phyloP scores from a whole-genome alignment of 345 rosid species.

The Eucalyptus regnans region DNA sequence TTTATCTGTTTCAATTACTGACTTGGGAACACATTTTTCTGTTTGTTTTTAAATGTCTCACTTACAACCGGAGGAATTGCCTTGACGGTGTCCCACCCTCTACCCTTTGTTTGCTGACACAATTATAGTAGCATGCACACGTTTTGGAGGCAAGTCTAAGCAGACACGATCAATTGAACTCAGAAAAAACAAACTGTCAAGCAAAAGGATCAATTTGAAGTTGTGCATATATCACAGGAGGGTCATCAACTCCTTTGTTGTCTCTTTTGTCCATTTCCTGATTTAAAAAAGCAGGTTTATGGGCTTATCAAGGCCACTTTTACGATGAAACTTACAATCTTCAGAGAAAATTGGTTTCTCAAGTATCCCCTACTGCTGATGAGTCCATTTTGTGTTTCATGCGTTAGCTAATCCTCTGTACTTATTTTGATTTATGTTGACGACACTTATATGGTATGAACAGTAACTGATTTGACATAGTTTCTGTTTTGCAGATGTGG shows the following conservation, averaged over 20 bases:
- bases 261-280: neutral
- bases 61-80: neutral
- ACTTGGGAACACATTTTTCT: neutral
- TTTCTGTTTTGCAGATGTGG: neutral
- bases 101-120: neutral
- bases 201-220: neutral
- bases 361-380: neutral
- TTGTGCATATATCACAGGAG: neutral
- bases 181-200: neutral
- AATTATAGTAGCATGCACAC: neutral
- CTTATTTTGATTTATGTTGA: neutral
- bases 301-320: neutral
- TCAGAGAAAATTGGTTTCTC: neutral
- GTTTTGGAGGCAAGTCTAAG: neutral
- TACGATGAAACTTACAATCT: neutral
- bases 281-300: neutral
- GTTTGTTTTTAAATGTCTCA: neutral
- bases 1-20: neutral
- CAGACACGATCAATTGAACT: neutral
- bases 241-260: neutral
- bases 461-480: neutral
- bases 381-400: neutral
- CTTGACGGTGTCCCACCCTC: neutral
- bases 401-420: neutral
- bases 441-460: fast-evolving